Evolutionary conservation across 495 filamentous ascomycete genomes (phyloP).

Genomic region (Penicillium alfredii): DNA sequence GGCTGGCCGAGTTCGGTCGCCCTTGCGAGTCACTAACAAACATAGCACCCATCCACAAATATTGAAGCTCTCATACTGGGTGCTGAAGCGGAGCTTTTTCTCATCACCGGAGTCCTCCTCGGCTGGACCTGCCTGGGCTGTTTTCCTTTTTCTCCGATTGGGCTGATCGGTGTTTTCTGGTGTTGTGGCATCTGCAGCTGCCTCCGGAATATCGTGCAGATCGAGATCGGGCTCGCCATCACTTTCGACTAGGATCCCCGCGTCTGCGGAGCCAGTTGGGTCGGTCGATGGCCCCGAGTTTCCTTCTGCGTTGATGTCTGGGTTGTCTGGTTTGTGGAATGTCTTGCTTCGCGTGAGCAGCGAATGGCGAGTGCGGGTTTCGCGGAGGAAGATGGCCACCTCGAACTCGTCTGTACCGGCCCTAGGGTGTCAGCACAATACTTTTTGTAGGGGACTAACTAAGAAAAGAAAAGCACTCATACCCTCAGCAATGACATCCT

Average conservation of each 20-base stretch:
- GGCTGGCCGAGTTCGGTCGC: conserved; percentile 31
- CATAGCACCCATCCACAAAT: conserved; percentile 91
- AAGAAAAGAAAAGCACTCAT: conserved; percentile 3
- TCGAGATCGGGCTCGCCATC: conserved; percentile 31
- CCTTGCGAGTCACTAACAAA: conserved; percentile 75
- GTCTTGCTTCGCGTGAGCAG: conserved; percentile 78
- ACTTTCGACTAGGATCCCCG: conserved; percentile 39
- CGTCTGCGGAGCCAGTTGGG: conserved; percentile 35
- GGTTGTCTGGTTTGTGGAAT: conserved; percentile 52
- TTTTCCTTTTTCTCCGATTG: conserved; percentile 11
- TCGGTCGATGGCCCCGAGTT: conserved; percentile 44
- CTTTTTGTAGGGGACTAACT: no score
- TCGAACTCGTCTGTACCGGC: conserved; percentile 77
- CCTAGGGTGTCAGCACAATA: conserved; percentile 4
- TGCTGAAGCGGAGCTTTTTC: conserved; percentile 80
- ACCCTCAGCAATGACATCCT: conserved; percentile 85
- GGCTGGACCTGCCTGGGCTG: conserved; percentile 6
- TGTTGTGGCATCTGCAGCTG: conserved; percentile 9
- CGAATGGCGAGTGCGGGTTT: conserved; percentile 80
- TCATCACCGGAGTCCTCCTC: conserved; percentile 52
- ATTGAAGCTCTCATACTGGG: conserved; percentile 88
- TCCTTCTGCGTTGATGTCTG: conserved; percentile 50
- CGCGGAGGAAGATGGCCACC: conserved; percentile 86
- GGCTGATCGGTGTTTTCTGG: not conserved
- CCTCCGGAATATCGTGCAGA: conserved; percentile 35